Percentiles rank a stretch among this genome's conserved stretches.
Conservation (phyloP, 192 early-diverging fungal genomes). For the Chytriomyces sp. region DNA sequence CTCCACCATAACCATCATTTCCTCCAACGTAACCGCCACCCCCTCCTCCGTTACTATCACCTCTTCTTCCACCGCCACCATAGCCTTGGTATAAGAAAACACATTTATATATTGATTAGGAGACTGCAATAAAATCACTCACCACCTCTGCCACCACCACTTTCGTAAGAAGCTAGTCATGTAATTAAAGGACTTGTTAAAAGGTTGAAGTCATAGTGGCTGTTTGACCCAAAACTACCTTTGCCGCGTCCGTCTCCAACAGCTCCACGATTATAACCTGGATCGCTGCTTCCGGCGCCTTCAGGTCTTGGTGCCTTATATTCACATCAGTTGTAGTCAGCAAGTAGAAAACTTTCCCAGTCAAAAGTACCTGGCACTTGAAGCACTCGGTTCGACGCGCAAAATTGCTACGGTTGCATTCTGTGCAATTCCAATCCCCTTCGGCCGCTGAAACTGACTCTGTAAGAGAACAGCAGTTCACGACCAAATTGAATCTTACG, state of each 20-base stretch:
- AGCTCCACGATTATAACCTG: too few species aligned
- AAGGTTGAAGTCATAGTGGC: too few species aligned
- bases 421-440: neutral
- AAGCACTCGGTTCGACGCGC: neutral
- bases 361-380: neutral
- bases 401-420: neutral
- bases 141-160: neutral
- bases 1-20: slow-evolving; percentile 11
- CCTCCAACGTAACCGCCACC: slow-evolving; percentile 16
- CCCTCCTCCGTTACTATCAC: slow-evolving; percentile 25
- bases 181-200: neutral
- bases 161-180: neutral
- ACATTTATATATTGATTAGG: too few species aligned
- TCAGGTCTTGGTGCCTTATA: neutral
- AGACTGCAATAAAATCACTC: neutral
- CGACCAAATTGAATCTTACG: too few species aligned
- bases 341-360: neutral
- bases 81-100: neutral
- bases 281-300: neutral
- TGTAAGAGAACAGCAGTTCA: too few species aligned
- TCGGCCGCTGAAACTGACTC: too few species aligned
- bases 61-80: slow-evolving; percentile 18
- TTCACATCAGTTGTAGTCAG: neutral
- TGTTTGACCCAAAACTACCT: too few species aligned
- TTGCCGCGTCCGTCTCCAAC: too few species aligned